These are phyloP conservation scores for Nitzschia palea DNA, from an alignment of 108 stramenopile species.

Conservation along the genomic window DNA sequence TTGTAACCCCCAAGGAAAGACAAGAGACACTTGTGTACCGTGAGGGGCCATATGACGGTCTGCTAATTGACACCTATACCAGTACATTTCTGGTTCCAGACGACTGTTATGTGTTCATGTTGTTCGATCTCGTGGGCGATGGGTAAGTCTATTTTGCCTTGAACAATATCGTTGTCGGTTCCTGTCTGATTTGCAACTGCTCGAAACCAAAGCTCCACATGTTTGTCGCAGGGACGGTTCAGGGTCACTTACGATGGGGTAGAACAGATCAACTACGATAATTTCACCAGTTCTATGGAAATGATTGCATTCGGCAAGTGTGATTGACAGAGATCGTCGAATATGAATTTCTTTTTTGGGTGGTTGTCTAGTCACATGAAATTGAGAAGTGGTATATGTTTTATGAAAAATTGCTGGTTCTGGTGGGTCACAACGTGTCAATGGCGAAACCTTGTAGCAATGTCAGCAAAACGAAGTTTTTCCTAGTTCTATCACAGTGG, in stretches of 20 bases:
- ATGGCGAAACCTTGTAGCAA: no score
- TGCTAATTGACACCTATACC: neutral
- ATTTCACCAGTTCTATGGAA: neutral
- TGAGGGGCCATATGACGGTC: neutral
- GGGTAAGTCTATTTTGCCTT: constrained; percentile 19
- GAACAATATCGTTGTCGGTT: neutral
- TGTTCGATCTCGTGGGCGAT: constrained; percentile 5
- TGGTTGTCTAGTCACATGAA: no score
- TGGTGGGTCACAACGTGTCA: no score
- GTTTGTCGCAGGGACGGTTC: neutral
- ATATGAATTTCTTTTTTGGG: no score
- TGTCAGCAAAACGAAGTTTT: no score
- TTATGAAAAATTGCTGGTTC: no score
- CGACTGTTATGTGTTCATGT: neutral
- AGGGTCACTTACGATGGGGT: neutral
- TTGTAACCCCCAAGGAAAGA: neutral
- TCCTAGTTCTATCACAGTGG: no score
- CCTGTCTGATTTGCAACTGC: no score
- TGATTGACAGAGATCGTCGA: no score
- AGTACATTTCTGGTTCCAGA: neutral
- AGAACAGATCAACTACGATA: neutral
- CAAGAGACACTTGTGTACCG: neutral
- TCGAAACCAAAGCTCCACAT: no score
- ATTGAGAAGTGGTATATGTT: no score
- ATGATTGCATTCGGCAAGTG: constrained; percentile 13